Base-by-base conservation (phyloP, 495 filamentous ascomycete species). In the Zalerion maritima region DNA sequence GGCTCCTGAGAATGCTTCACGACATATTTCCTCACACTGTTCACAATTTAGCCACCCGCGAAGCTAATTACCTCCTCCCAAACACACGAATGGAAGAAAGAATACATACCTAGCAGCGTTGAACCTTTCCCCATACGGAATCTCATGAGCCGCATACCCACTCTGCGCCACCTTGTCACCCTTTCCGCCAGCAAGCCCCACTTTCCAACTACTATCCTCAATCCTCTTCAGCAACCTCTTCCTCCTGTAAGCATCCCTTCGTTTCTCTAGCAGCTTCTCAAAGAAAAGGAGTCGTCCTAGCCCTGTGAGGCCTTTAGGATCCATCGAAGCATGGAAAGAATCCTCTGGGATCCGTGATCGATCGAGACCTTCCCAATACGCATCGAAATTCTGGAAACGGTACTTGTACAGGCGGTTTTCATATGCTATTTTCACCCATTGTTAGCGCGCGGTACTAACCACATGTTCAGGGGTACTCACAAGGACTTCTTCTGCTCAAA, bases 321-420 rank as follows among this genome's bases (percentile, higher is more conserved):
- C 70, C 42, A 2, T 51, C 47, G 26, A 76, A 77, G 18, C 62
- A 71, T 28, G 72, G 48, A 38, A 77, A 73, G 34, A 69, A 78
- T 15, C 77, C 75, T 0, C 72, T 73, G 6, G 73, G 73, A 43
- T 77, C 71, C 53, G 55, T 1, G 60, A 58, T 8, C 75, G 58
- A 26, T 78, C 70, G 7, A 80, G 50, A 23, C 53, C 40, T 2
- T 62, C 50, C 63, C 71, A 78, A 40, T 68, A 74, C 2, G 76
- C 58, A 40, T 80, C 75, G 35, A 80, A 80, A 1, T 75, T 73
- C 11, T 73, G 62, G 37, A 66, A 71, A 4, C 69, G 70, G 45
- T 80, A 80, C 42, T 80, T 80, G 1, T 68, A 72, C 7, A 80
- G 54, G 3, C 75, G 66, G 37, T 71, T 78, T 36, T 80, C 75